Conservation (phyloP, 2,329 filamentous ascomycete genomes). For the Colletotrichum falcatum region DNA sequence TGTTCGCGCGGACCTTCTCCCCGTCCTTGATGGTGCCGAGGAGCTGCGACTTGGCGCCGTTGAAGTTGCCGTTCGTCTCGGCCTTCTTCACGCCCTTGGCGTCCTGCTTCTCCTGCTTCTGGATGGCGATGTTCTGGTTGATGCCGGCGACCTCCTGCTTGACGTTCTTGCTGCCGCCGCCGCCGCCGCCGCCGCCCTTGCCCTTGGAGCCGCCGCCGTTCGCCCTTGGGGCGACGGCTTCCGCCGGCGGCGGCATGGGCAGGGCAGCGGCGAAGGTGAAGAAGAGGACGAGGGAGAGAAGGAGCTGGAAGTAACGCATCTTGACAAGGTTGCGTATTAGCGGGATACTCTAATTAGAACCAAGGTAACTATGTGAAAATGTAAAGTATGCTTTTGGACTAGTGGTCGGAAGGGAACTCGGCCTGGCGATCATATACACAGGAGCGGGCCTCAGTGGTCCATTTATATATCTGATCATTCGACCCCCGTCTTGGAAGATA, state of each 20-base stretch:
- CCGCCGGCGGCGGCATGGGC: slow-evolving; percentile 20
- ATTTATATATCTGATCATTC: slow-evolving; percentile 7
- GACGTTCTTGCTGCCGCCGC: not conserved
- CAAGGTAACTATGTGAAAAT: not conserved
- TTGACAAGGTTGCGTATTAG: not conserved
- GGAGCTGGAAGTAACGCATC: slow-evolving; percentile 25
- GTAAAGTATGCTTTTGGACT: not conserved
- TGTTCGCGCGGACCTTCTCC: not conserved
- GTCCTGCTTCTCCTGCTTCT: slow-evolving; percentile 23
- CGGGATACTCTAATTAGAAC: not conserved
- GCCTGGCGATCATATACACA: accelerated
- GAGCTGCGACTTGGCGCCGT: slow-evolving; percentile 2
- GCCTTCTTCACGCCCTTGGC: slow-evolving; percentile 7
- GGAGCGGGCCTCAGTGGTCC: not conserved
- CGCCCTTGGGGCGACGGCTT: slow-evolving; percentile 14
- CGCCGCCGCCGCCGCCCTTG: not conserved
- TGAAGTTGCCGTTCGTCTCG: slow-evolving; percentile 3
- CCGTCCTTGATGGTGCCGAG: not conserved
- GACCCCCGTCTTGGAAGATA: not conserved
- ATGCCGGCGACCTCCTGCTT: slow-evolving; percentile 9
- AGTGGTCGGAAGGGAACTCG: not conserved
- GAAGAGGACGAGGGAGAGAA: slow-evolving; percentile 23
- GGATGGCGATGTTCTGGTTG: slow-evolving; percentile 27
- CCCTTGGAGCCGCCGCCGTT: not conserved
- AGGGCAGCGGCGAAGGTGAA: slow-evolving; percentile 22